Evolutionary conservation across 2,329 filamentous ascomycete genomes (phyloP).

Genomic region (Aureobasidium lini): DNA sequence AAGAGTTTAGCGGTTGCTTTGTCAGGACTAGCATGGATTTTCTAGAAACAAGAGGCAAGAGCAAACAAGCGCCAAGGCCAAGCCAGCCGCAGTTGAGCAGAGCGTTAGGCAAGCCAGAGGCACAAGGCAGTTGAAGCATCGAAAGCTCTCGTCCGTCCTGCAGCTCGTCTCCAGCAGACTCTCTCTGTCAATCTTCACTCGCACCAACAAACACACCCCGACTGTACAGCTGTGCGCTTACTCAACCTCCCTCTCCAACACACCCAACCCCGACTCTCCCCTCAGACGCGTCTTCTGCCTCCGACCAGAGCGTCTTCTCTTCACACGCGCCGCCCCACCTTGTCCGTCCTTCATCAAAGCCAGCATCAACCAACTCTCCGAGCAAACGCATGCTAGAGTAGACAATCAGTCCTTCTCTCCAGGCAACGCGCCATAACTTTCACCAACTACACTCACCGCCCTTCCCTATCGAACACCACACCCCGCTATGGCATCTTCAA

Average conservation of each 20-base stretch:
- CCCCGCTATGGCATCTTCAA: constrained; percentile 56
- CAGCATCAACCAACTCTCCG: not conserved
- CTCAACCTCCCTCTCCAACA: not conserved
- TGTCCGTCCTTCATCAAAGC: constrained; percentile 2
- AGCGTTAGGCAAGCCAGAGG: not conserved
- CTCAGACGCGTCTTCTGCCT: constrained; percentile 1
- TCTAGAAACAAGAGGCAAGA: not conserved
- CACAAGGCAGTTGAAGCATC: not conserved
- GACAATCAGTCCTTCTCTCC: not conserved
- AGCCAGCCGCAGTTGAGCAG: not conserved
- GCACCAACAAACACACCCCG: not conserved
- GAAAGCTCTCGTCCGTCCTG: not conserved
- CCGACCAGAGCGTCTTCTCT: constrained; percentile 4
- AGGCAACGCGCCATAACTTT: not conserved
- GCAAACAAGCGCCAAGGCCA: not conserved
- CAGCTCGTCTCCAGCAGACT: not conserved
- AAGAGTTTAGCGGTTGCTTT: not conserved
- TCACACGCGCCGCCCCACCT: constrained; percentile 10
- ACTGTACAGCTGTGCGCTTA: not conserved
- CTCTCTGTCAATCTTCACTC: constrained; percentile 4
- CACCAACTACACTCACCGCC: not conserved
- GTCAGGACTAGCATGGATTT: constrained; percentile 2
- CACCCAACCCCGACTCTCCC: not conserved
- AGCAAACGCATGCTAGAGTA: constrained; percentile 10
- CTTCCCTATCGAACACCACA: constrained; percentile 7